Percentiles rank a stretch among this genome's conserved stretches.
Conservation (phyloP, 176 grass and related monocot species). For the Phragmites australis region DNA sequence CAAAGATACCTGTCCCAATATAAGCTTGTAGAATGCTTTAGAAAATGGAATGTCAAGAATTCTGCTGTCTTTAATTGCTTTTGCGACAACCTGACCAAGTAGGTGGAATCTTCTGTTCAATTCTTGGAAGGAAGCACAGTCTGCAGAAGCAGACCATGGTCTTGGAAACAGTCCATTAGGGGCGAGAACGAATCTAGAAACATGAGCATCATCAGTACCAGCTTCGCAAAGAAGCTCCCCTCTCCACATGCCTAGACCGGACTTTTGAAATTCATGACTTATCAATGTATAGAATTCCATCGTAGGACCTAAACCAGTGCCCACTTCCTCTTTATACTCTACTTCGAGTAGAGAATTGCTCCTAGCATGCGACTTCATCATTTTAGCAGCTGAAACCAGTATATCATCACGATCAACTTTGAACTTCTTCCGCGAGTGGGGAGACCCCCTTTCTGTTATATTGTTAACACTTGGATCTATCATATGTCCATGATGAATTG, state of each 20-base stretch:
- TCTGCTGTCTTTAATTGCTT: constrained; percentile 75
- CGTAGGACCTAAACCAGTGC: constrained; percentile 82
- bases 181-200: constrained; percentile 45
- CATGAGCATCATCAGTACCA: constrained; percentile 18
- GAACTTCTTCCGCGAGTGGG: constrained; percentile 67
- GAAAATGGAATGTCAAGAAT: constrained; percentile 84
- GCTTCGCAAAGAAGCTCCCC: constrained; percentile 45
- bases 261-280: constrained; percentile 82
- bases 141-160: constrained; percentile 52
- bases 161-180: constrained; percentile 70
- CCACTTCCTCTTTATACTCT: constrained; percentile 77
- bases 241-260: constrained; percentile 77
- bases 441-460: constrained; percentile 42
- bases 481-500: constrained; percentile 42
- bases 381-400: constrained; percentile 65
- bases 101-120: constrained; percentile 54
- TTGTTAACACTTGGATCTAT: constrained; percentile 42
- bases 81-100: constrained; percentile 71
- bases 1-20: constrained; percentile 63
- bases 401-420: constrained; percentile 80
- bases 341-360: constrained; percentile 67
- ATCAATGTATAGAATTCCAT: constrained; percentile 86
- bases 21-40: constrained; percentile 73
- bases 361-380: constrained; percentile 66
- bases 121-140: constrained; percentile 52